A percentile compares a stretch with the other conserved stretches of the same genome.
These are phyloP conservation scores for Ascochyta koolunga DNA, from an alignment of 2,329 filamentous ascomycete species.

Conservation along the genomic window DNA sequence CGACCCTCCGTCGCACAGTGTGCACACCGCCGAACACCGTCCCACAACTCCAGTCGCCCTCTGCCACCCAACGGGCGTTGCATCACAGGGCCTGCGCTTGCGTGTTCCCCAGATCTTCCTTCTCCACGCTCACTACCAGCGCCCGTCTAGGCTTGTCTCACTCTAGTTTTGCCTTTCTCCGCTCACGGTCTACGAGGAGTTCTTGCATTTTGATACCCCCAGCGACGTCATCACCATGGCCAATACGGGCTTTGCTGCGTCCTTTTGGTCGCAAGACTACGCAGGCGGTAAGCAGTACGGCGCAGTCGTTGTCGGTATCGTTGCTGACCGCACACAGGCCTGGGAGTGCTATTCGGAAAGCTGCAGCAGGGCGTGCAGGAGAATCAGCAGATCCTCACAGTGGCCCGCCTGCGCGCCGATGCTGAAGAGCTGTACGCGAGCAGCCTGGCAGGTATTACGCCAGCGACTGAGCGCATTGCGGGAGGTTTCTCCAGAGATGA, in stretches of 20 bases:
- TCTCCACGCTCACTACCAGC: constrained; percentile 32
- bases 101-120: constrained; percentile 19
- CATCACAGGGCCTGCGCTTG: constrained; percentile 16
- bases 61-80: constrained; percentile 16
- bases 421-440: constrained; percentile 89
- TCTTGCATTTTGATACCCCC: constrained; percentile 27
- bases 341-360: constrained; percentile 94
- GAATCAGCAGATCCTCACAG: constrained; percentile 89
- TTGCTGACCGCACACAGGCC: constrained; percentile 57
- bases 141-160: constrained; percentile 17
- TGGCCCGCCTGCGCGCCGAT: constrained; percentile 93
- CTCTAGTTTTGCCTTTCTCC: constrained; percentile 14
- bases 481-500: constrained; percentile 91
- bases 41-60: constrained; percentile 11
- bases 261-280: constrained; percentile 98
- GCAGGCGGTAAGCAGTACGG: constrained; percentile 76
- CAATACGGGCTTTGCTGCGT: constrained; percentile 76
- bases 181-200: constrained; percentile 21
- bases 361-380: constrained; percentile 95
- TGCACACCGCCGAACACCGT: constrained; percentile 3
- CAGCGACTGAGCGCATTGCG: constrained; percentile 78
- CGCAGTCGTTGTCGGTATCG: constrained; percentile 10
- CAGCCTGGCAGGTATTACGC: constrained; percentile 79
- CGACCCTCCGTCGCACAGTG: constrained; percentile 14
- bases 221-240: constrained; percentile 35